Evolutionary conservation across 2,329 filamentous ascomycete genomes (phyloP).

Genomic region (Aspergillus oerlinghausenensis): DNA sequence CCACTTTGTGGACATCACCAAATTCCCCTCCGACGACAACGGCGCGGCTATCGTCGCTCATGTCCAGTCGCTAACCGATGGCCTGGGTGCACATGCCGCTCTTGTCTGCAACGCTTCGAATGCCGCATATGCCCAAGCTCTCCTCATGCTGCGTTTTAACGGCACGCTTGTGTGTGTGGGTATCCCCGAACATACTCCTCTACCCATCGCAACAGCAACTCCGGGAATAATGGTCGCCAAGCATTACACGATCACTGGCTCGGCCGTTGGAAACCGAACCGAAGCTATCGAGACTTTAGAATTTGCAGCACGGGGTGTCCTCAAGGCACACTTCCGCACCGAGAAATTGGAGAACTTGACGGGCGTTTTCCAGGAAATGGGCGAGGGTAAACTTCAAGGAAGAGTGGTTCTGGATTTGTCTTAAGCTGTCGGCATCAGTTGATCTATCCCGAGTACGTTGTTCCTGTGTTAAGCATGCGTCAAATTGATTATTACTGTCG

Average conservation of each 20-base stretch:
- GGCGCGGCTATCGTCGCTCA: slow-evolving; percentile 49
- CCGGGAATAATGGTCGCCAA: slow-evolving; percentile 40
- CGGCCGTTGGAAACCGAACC: slow-evolving; percentile 47
- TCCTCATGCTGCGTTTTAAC: slow-evolving; percentile 46
- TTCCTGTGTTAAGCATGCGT: neutral
- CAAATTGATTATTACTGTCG: neutral
- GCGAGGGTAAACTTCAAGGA: slow-evolving; percentile 41
- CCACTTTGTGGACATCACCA: slow-evolving; percentile 60
- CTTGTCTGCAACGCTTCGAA: slow-evolving; percentile 53
- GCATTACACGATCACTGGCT: slow-evolving; percentile 47
- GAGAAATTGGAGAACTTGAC: slow-evolving; percentile 47
- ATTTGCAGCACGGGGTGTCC: slow-evolving; percentile 45
- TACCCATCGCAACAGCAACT: slow-evolving; percentile 43
- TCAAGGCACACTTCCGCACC: slow-evolving; percentile 43
- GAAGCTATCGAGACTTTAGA: slow-evolving; percentile 49
- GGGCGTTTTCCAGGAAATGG: slow-evolving; percentile 44
- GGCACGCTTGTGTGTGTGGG: slow-evolving; percentile 52
- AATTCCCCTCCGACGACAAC: slow-evolving; percentile 44
- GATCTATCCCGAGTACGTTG: too few relatives aligned
- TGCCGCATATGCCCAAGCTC: slow-evolving; percentile 47
- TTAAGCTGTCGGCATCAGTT: slow-evolving; percentile 1
- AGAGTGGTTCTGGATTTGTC: slow-evolving; percentile 46
- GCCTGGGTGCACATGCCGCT: slow-evolving; percentile 57
- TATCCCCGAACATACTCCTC: slow-evolving; percentile 44
- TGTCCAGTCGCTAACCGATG: slow-evolving; percentile 54